Base-by-base conservation (phyloP, 208 protist genomes). In the Leptomonas seymouri region DNA sequence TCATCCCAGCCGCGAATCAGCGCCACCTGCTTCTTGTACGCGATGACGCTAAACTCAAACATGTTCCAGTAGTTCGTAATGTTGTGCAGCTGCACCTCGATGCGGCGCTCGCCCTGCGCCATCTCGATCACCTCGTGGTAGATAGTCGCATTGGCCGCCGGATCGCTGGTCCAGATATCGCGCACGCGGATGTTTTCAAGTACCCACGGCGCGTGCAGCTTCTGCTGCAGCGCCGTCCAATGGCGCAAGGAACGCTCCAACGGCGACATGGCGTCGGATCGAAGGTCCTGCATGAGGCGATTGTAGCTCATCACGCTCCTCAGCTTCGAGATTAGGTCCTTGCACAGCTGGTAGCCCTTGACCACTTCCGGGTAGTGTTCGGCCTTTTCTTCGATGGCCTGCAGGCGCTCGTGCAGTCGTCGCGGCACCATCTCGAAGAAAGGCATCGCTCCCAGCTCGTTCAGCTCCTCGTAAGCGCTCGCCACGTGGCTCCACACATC, bases 1-100 rank as follows among this genome's bases (percentile, higher is more conserved):
- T 98, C 96, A 59, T 99, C 98, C 98, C 99, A 99, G 44, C 97
- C 98, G 44, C 93, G 90, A 42, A 99, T 90, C 31, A 99, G 93
- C 27, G 81, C 75, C 42, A 93, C 90, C 80, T 98, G 95, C 61
- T 94, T 91, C 75, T 98, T 92, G 82, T 99, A 99, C 28, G 89
- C 78, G 18, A 97, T 93, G 11, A 99, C 69, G 59, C 97, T 97
- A 46, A 99, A 91, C 76, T 96, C 83, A 66, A 92, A 95, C 21
- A 51, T 59, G 31, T 92, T 73, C 99, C 98, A 99, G 72, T 83
- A 92, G 54, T 98, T 83, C 44, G 79, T 78, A 39, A 99, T 94
- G 25, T 86, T 81, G 54, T 85, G 71, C 66, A 97, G 68, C 73
- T 97, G 89, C 64, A 86, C 78, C 76, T 93, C 90, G 42, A 97